These are phyloP conservation scores for Suhomyces kilbournensis DNA, from an alignment of 805 yeast species.

Conservation along the genomic window DNA sequence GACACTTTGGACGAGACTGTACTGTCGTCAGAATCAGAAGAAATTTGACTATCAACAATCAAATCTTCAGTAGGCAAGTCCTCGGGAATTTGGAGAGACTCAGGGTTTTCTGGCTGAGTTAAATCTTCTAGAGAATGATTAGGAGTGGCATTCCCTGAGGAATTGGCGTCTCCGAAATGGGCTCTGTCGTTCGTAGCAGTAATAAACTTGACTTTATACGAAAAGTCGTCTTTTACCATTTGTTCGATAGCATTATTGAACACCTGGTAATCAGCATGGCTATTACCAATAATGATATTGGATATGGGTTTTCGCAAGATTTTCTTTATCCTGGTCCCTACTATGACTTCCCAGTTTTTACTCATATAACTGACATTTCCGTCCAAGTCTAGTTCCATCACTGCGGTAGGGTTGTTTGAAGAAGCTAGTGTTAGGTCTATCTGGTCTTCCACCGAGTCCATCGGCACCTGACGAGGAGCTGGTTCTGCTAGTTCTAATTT, in stretches of 20 bases:
- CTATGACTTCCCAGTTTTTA: conserved; percentile 73
- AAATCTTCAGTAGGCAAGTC: background rate
- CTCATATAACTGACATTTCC: conserved; percentile 76
- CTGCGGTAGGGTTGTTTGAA: conserved; percentile 69
- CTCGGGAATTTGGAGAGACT: background rate
- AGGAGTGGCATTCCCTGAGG: conserved; percentile 23
- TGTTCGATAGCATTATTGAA: conserved; percentile 67
- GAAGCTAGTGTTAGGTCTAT: conserved; percentile 61
- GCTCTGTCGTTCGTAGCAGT: conserved; percentile 41
- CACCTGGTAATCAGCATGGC: conserved; percentile 59
- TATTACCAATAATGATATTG: conserved; percentile 59
- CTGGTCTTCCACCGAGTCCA: conserved; percentile 35
- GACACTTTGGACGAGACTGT: conserved; percentile 30
- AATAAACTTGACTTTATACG: conserved; percentile 73
- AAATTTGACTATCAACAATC: conserved; percentile 2
- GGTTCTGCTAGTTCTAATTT: background rate
- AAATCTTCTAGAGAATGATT: conserved; percentile 20
- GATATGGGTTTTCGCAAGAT: conserved; percentile 58
- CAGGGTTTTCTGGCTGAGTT: background rate
- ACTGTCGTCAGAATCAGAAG: conserved; percentile 9
- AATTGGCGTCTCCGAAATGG: conserved; percentile 1
- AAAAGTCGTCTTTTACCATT: conserved; percentile 70
- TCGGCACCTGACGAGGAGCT: background rate
- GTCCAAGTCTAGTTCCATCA: conserved; percentile 78
- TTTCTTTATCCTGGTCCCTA: conserved; percentile 61